Evolutionary conservation across 2,329 filamentous ascomycete species (phyloP), one percentile per base, ranked within the genome.

Genomic region (Onygenales sp.): DNA sequence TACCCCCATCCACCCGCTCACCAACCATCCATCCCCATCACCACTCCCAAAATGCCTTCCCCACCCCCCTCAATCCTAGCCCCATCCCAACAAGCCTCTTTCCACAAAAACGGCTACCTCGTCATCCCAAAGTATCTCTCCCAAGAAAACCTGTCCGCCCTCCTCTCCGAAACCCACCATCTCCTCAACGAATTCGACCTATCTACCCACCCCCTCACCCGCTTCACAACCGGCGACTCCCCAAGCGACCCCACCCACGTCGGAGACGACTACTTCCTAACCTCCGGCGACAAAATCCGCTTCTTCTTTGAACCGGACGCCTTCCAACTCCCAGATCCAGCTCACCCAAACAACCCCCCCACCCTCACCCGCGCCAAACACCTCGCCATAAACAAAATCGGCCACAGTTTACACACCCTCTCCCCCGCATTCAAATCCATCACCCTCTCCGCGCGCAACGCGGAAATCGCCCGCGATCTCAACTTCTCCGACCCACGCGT

Each of bases 271-370:
- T 98, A 98, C 78, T 97, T 98, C 74, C 82, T 97, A 2, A 79
- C 78, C 1, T 93, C 87, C 2, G 90, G 89, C 57, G 88, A 97
- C 76, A 92, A 96, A 73, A 77, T 97, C 57, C 86, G 90, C 55
- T 97, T 94, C 79, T 97, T 97, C 79, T 94, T 97, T 71, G 92
- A 97, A 72, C 89, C 94, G 71, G 91, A 93, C 71, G 92, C 92
- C 58, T 92, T 96, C 69, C 59, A 60, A 32, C 43, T 62, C 1
- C 48, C 59, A 50, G 35, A 50, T 42, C 27, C 55, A 71, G 91
- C 91, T 58, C 91, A 95, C 68, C 57, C 59, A 38, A 60, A 74
- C 8, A 63, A 71, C 0, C 67, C 69, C 0, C 85, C 87, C 41
- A 72, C 74, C 1, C 81, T 97, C 3, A 75, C 73, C 9, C 90